phyloP scores from a whole-genome alignment of 345 rosid genomes.

The Linum usitatissimum region DNA sequence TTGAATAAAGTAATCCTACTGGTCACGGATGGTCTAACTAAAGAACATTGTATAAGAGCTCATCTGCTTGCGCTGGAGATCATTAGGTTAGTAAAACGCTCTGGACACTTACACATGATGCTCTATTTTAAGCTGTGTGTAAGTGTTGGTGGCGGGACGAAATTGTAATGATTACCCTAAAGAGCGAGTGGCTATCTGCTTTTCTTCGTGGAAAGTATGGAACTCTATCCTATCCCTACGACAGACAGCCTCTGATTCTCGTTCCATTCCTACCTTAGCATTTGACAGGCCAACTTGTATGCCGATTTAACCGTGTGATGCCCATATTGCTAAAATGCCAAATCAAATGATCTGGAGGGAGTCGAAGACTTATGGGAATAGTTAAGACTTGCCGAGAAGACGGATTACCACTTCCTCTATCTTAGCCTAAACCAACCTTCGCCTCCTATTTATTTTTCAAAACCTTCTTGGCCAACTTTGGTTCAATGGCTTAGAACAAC shows the following conservation, averaged over 20 bases:
- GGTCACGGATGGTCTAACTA: not conserved
- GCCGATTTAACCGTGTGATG: not conserved
- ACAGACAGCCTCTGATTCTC: not conserved
- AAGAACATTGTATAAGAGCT: not conserved
- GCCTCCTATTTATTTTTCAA: not conserved
- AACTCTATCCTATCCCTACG: not conserved
- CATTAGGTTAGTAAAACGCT: not conserved
- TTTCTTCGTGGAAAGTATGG: not conserved
- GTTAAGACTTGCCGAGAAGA: not conserved
- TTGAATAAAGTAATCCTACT: not conserved
- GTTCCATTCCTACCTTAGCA: not conserved
- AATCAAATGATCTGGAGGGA: not conserved
- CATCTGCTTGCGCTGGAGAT: not conserved
- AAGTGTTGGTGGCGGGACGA: not conserved
- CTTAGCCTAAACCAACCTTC: not conserved
- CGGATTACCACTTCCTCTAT: not conserved
- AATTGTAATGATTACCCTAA: not conserved
- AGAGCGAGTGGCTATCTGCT: not conserved
- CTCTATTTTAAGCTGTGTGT: not conserved
- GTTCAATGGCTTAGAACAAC: not conserved
- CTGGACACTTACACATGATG: not conserved
- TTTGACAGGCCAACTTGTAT: not conserved
- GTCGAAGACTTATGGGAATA: not conserved
- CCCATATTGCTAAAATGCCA: not conserved
- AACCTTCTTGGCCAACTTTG: not conserved